phyloP scores from a whole-genome alignment of 331 rosid genomes.

The Spiraea crenata region DNA sequence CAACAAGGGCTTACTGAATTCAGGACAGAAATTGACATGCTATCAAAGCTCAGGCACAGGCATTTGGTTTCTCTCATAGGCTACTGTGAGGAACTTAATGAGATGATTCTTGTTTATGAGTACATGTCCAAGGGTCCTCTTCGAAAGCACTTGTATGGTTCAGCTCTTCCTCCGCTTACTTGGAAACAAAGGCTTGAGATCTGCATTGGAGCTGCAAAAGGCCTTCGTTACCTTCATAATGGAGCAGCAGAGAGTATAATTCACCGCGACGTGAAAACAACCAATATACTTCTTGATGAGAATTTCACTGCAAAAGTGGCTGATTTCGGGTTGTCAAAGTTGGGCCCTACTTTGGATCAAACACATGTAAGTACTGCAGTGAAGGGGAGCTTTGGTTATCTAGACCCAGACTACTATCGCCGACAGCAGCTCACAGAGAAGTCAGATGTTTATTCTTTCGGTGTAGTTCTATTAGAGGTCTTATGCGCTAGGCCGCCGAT shows the following conservation, averaged over 20 bases:
- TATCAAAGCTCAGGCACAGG: conserved; percentile 48
- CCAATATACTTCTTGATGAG: conserved; percentile 50
- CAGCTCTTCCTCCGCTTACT: conserved; percentile 28
- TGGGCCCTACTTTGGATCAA: conserved; percentile 50
- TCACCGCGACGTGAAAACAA: conserved; percentile 49
- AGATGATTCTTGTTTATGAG: conserved; percentile 55
- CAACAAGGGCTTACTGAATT: conserved; percentile 47
- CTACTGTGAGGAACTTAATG: conserved; percentile 46
- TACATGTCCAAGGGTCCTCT: conserved; percentile 51
- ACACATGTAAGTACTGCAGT: conserved; percentile 57
- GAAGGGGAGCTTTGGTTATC: conserved; percentile 56
- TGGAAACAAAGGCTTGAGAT: conserved; percentile 53
- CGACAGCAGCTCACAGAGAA: conserved; percentile 53
- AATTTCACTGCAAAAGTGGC: conserved; percentile 47
- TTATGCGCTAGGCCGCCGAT: conserved; percentile 51
- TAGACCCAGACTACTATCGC: conserved; percentile 48
- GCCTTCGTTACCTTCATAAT: conserved; percentile 49
- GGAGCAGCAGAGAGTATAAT: conserved; percentile 45
- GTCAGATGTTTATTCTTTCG: conserved; percentile 51
- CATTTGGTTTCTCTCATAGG: conserved; percentile 53
- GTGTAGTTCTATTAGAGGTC: conserved; percentile 48
- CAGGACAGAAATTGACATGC: conserved; percentile 51
- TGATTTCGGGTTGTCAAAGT: conserved; percentile 52
- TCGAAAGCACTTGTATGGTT: conserved; percentile 44
- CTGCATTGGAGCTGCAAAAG: conserved; percentile 62